Percentiles rank a stretch among this genome's conserved stretches.
Conservation (phyloP, 768 basidiomycete species). For the Pleurotus salmoneostramineus region DNA sequence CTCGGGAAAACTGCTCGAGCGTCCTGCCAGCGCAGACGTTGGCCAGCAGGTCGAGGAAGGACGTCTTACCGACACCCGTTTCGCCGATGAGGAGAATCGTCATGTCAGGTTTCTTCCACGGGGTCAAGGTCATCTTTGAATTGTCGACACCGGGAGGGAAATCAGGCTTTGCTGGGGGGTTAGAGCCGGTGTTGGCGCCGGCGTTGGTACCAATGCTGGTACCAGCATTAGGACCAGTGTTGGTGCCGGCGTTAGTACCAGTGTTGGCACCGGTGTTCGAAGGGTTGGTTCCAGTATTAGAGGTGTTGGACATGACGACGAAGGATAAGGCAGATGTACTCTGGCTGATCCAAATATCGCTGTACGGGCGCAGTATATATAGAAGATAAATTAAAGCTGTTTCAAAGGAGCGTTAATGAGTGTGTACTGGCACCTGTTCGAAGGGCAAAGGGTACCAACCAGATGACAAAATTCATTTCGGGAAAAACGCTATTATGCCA, state of each 20-base stretch:
- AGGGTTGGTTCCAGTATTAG: too few relatives aligned
- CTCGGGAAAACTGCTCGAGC: conserved; percentile 6
- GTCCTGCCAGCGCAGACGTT: conserved; percentile 13
- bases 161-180: background rate
- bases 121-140: conserved; percentile 5
- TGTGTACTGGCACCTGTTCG: too few relatives aligned
- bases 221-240: background rate
- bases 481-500: too few relatives aligned
- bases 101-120: conserved; percentile 6
- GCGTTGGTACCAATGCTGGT: background rate
- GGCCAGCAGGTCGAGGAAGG: conserved; percentile 13
- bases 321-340: too few relatives aligned
- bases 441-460: too few relatives aligned
- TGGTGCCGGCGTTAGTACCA: too few relatives aligned
- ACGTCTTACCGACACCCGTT: conserved; percentile 16
- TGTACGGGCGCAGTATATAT: too few relatives aligned
- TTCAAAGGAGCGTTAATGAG: too few relatives aligned
- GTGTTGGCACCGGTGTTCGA: background rate
- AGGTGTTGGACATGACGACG: too few relatives aligned
- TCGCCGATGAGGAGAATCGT: conserved; percentile 12
- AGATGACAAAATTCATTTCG: too few relatives aligned
- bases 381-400: too few relatives aligned
- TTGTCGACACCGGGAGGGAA: conserved; percentile 2
- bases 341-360: too few relatives aligned
- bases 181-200: background rate